These are phyloP conservation scores for Scheffersomyces quercinus DNA, from an alignment of 1,139 yeast species.

Conservation along the genomic window DNA sequence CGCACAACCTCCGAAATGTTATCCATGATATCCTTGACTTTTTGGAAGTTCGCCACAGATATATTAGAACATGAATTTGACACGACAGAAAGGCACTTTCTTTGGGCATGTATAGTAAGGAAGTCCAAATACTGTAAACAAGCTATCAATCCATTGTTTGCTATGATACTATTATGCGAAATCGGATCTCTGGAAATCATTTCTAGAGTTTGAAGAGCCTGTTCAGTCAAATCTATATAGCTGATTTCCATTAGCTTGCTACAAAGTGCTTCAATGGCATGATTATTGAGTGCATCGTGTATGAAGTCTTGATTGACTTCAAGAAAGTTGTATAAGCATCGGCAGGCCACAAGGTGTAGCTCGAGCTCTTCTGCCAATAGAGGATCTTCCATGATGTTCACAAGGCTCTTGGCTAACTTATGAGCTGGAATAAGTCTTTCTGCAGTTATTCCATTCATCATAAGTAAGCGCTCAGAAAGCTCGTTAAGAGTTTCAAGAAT, in stretches of 20 bases:
- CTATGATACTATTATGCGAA: constrained; percentile 47
- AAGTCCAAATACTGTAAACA: constrained; percentile 81
- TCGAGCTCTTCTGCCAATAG: constrained; percentile 67
- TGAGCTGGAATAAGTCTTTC: constrained; percentile 67
- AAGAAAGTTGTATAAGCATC: constrained; percentile 79
- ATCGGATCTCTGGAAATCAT: constrained; percentile 61
- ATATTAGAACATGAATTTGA: constrained; percentile 70
- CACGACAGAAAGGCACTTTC: constrained; percentile 76
- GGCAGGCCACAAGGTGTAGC: constrained; percentile 77
- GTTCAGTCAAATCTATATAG: constrained; percentile 91
- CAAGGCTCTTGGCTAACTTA: constrained; percentile 55
- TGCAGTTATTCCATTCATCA: constrained; percentile 67
- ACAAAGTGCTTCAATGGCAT: constrained; percentile 68
- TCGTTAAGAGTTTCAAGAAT: constrained; percentile 62
- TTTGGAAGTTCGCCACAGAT: constrained; percentile 42
- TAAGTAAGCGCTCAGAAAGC: constrained; percentile 59
- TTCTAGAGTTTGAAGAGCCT: constrained; percentile 77
- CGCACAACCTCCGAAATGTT: constrained; percentile 61
- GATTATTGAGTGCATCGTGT: constrained; percentile 62
- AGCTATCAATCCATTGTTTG: constrained; percentile 64
- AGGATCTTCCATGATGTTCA: constrained; percentile 61
- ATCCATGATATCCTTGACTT: constrained; percentile 60
- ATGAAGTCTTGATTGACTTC: constrained; percentile 75
- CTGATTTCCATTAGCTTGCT: constrained; percentile 71
- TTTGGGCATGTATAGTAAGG: constrained; percentile 85